Evolutionary conservation across 2,329 filamentous ascomycete species (phyloP).

Genomic region (Cladosporium halotolerans): DNA sequence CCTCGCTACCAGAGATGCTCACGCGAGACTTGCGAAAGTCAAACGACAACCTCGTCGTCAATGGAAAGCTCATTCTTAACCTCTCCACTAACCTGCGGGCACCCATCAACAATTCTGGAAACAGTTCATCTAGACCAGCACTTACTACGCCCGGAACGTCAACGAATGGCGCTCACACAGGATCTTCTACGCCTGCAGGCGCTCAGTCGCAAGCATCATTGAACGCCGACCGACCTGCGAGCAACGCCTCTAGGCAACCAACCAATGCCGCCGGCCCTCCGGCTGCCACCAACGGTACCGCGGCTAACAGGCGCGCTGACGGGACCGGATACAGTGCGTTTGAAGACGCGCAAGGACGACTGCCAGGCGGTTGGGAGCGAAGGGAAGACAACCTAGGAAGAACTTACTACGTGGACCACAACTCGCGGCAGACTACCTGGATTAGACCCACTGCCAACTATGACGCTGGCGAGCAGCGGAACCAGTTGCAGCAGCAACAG

Average conservation of each 20-base stretch:
- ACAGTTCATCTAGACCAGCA: conserved; percentile 35
- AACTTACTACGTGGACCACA: conserved; percentile 98
- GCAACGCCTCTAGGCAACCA: conserved; percentile 20
- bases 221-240: conserved; percentile 23
- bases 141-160: conserved; percentile 29
- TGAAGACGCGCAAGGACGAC: conserved; percentile 86
- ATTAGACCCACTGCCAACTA: conserved; percentile 76
- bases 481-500: conserved; percentile 80
- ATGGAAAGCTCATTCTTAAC: conserved; percentile 95
- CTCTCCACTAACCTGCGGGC: conserved; percentile 80
- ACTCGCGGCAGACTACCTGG: conserved; percentile 95
- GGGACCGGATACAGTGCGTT: conserved; percentile 73
- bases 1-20: conserved; percentile 68
- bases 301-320: conserved; percentile 34
- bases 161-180: conserved; percentile 33
- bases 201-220: conserved; percentile 33
- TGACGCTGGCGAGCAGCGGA: conserved; percentile 69
- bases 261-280: conserved; percentile 20
- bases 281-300: conserved; percentile 23
- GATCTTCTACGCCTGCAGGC: conserved; percentile 34
- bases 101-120: conserved; percentile 54
- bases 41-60: conserved; percentile 93
- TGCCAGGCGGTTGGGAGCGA: conserved; percentile 92
- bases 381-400: conserved; percentile 90
- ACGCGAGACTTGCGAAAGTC: conserved; percentile 96